Conservation (phyloP, 2,329 filamentous ascomycete species). For the Fusarium napiforme region DNA sequence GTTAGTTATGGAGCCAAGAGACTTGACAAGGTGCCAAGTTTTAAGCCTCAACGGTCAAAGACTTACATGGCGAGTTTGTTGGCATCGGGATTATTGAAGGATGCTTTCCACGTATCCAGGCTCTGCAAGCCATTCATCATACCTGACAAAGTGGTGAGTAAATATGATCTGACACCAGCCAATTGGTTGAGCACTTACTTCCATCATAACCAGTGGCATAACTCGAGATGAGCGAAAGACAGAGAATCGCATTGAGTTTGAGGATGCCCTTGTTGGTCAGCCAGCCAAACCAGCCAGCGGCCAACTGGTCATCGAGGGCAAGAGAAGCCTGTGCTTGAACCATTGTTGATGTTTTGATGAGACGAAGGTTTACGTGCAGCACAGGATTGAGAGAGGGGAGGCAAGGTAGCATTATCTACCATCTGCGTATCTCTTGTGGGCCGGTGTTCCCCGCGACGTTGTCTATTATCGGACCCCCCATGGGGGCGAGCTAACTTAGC, state of each 20-base stretch:
- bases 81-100: slow-evolving; percentile 12
- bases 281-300: slow-evolving; percentile 20
- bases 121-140: slow-evolving; percentile 23
- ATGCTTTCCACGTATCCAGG: slow-evolving; percentile 10
- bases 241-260: slow-evolving; percentile 20
- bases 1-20: neutral
- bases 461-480: slow-evolving; percentile 13
- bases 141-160: neutral
- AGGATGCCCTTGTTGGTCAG: slow-evolving; percentile 10
- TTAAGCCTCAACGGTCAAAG: neutral
- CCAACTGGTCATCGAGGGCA: slow-evolving; percentile 17
- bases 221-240: slow-evolving; percentile 16
- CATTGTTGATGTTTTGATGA: neutral
- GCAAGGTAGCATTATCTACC: slow-evolving; percentile 21
- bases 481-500: slow-evolving; percentile 4
- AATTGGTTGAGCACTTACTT: neutral
- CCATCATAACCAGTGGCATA: slow-evolving; percentile 20
- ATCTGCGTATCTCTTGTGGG: slow-evolving; percentile 8
- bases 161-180: fast-evolving
- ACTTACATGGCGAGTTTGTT: slow-evolving; percentile 16
- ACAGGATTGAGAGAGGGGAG: neutral
- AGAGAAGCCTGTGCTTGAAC: slow-evolving; percentile 20
- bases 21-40: neutral
- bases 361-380: neutral
- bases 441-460: slow-evolving; percentile 21